These are phyloP conservation scores for Helenozyma baotianmanensis DNA, from an alignment of 805 yeast genomes.

Conservation along the genomic window DNA sequence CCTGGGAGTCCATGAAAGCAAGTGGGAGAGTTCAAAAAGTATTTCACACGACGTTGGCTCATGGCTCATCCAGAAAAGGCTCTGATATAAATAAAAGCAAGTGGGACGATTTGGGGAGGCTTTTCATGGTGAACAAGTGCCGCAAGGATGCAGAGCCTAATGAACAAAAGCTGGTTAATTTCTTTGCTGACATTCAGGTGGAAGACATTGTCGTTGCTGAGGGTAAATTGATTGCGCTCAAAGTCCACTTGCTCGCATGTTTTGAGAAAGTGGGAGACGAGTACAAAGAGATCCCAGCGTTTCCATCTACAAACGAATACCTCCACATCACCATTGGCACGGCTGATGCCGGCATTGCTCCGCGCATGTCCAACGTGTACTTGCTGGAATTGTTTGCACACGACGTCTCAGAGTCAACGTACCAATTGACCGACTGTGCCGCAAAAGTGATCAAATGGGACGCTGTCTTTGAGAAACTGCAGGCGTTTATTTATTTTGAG, in stretches of 20 bases:
- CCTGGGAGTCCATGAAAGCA: constrained; percentile 24
- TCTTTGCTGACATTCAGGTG: constrained; percentile 38
- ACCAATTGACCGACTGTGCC: constrained; percentile 1
- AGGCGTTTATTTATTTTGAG: constrained; percentile 8
- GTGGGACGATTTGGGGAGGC: constrained; percentile 11
- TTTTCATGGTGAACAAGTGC: constrained; percentile 7
- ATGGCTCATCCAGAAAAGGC: constrained; percentile 20
- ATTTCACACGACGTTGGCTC: constrained; percentile 69
- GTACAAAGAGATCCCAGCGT: constrained; percentile 8
- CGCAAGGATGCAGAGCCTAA: constrained; percentile 26
- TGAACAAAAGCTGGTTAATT: constrained; percentile 8
- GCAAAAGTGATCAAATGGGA: constrained; percentile 8
- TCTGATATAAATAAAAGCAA: constrained; percentile 1
- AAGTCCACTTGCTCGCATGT: constrained; percentile 33
- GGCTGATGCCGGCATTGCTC: constrained; percentile 4
- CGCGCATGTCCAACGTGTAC: constrained; percentile 10
- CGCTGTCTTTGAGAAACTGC: constrained; percentile 5
- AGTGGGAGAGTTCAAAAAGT: constrained; percentile 41
- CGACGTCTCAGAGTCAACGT: constrained; percentile 4
- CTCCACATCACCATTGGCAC: constrained; percentile 76
- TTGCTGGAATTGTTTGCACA: constrained; percentile 5
- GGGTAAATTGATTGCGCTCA: constrained; percentile 48
- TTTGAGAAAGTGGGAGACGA: constrained; percentile 6
- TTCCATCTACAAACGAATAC: constrained; percentile 33
- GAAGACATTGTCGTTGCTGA: constrained; percentile 45